phyloP scores from a whole-genome alignment of 805 yeast species.

The Wickerhamomyces subpelliculosus region DNA sequence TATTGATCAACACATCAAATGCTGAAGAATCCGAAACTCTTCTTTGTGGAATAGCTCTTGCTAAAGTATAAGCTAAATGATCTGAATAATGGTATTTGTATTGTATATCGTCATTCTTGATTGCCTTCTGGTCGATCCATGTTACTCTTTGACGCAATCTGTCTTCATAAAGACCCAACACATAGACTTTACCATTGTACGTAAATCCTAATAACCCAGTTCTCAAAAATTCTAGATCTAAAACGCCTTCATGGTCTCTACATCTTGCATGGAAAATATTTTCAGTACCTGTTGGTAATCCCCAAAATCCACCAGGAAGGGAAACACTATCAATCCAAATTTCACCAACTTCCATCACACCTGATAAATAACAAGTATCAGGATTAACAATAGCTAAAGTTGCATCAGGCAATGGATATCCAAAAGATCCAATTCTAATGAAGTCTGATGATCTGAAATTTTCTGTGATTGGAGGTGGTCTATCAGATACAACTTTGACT shows the following conservation, averaged over 20 bases:
- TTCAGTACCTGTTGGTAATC: slow-evolving; percentile 56
- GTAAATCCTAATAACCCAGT: slow-evolving; percentile 90
- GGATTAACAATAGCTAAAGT: slow-evolving; percentile 92
- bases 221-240: slow-evolving; percentile 76
- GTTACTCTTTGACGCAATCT: slow-evolving; percentile 72
- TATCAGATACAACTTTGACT: slow-evolving; percentile 57
- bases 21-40: slow-evolving; percentile 86
- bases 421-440: slow-evolving; percentile 83
- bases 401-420: slow-evolving; percentile 91
- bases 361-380: slow-evolving; percentile 70
- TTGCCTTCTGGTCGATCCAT: slow-evolving; percentile 49
- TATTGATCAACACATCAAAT: slow-evolving; percentile 71
- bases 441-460: slow-evolving; percentile 36
- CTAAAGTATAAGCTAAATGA: slow-evolving; percentile 79
- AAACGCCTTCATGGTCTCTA: slow-evolving; percentile 58
- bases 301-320: slow-evolving; percentile 86
- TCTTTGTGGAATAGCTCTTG: slow-evolving; percentile 56
- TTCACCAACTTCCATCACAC: slow-evolving; percentile 83
- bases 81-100: slow-evolving; percentile 74
- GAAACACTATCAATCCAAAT: slow-evolving; percentile 97
- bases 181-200: slow-evolving; percentile 79
- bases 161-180: slow-evolving; percentile 88
- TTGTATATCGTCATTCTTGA: slow-evolving; percentile 10
- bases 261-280: slow-evolving; percentile 79
- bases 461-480: slow-evolving; percentile 43